Percentiles rank a stretch among this genome's conserved stretches.
phyloP scores from a whole-genome alignment of 1,139 yeast species.

The Debaryomycetaceae sp. region DNA sequence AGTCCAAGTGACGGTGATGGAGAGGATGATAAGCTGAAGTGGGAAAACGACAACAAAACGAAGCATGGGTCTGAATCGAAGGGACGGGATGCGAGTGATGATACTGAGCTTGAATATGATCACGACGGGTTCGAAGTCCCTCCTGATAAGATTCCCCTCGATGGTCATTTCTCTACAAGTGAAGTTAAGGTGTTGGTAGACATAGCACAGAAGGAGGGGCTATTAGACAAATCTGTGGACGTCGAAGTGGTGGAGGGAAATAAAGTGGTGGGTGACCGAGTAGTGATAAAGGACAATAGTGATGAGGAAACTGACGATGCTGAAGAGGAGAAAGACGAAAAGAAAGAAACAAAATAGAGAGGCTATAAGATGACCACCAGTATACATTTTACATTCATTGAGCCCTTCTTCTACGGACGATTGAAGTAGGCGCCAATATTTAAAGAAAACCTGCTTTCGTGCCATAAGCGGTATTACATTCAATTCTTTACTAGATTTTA shows the following conservation, averaged over 20 bases:
- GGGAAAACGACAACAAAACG: not conserved
- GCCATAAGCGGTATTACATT: no score
- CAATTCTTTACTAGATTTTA: no score
- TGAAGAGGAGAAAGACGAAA: slow-evolving; percentile 4
- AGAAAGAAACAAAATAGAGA: slow-evolving; percentile 3
- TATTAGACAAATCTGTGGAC: slow-evolving; percentile 23
- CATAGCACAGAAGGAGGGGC: slow-evolving; percentile 29
- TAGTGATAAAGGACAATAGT: slow-evolving; percentile 7
- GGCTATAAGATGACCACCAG: no score
- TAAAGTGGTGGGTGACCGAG: slow-evolving; percentile 14
- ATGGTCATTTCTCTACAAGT: slow-evolving; percentile 38
- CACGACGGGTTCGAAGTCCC: slow-evolving; percentile 39
- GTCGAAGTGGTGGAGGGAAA: slow-evolving; percentile 23
- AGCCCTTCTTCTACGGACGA: no score
- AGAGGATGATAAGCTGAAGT: not conserved
- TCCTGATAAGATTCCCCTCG: slow-evolving; percentile 37
- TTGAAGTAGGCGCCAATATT: no score
- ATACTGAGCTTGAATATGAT: slow-evolving; percentile 17
- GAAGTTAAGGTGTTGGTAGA: slow-evolving; percentile 31
- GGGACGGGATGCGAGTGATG: not conserved
- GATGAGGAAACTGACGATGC: slow-evolving; percentile 2
- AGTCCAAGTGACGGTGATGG: slow-evolving; percentile 1
- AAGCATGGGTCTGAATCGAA: not conserved
- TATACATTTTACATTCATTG: no score
- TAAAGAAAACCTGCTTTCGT: no score